phyloP scores from a whole-genome alignment of 176 grass and related monocot species.

The Avena insularis region DNA sequence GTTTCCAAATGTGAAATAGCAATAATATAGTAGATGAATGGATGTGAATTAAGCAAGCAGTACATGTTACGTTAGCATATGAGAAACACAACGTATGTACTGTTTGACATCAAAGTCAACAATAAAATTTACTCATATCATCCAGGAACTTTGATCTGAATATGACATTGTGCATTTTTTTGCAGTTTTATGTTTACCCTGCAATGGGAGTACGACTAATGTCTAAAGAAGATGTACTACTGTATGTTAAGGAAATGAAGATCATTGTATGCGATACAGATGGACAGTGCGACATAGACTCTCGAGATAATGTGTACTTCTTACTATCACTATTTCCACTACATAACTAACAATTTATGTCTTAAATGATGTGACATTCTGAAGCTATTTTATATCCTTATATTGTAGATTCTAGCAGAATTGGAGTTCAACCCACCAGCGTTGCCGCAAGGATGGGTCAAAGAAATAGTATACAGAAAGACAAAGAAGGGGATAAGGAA shows the following conservation, averaged over 20 bases:
- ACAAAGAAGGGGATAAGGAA: conserved; percentile 28
- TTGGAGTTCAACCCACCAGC: conserved; percentile 49
- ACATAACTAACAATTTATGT: background rate
- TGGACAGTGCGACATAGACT: conserved; percentile 41
- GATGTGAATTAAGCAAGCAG: too few species aligned
- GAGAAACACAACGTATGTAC: background rate
- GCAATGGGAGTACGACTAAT: conserved; percentile 7
- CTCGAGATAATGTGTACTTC: conserved; percentile 24
- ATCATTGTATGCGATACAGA: conserved; percentile 20
- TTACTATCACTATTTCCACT: background rate
- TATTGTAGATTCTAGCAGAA: conserved; percentile 45
- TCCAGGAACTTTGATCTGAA: too few species aligned
- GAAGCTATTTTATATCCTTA: background rate
- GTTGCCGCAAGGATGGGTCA: conserved; percentile 52
- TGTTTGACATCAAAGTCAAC: background rate
- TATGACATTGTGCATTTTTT: background rate
- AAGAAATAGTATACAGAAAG: conserved; percentile 38
- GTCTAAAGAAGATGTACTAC: conserved; percentile 53
- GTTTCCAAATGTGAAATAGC: background rate
- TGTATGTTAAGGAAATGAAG: conserved; percentile 40
- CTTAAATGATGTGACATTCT: background rate
- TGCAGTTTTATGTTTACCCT: conserved; percentile 49
- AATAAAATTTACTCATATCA: background rate
- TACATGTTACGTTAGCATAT: background rate
- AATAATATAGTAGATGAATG: background rate